Percentiles rank a stretch among this genome's conserved stretches.
Conservation (phyloP, 169 alveolate genomes). For the Babesia divergens region DNA sequence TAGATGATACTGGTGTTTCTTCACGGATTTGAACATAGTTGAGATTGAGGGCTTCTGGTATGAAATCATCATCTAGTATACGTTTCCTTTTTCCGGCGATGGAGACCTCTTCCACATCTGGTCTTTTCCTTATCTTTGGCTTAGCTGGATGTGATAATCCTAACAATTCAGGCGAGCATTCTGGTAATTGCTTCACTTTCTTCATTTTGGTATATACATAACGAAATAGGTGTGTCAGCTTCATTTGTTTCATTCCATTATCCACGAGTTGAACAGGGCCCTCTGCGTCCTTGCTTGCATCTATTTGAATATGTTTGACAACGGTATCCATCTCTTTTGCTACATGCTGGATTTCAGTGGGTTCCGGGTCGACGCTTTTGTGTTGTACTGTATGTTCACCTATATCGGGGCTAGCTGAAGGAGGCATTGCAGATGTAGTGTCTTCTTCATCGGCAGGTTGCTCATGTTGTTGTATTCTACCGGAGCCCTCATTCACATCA, state of each 20-base stretch:
- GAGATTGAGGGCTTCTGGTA: constrained; percentile 5
- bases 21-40: constrained; percentile 26
- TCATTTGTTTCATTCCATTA: constrained; percentile 27
- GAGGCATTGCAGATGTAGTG: too few species aligned
- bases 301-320: constrained; percentile 5
- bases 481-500: too few species aligned
- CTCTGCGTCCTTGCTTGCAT: neutral
- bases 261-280: neutral
- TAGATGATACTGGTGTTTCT: neutral
- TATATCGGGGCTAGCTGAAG: too few species aligned
- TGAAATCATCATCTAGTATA: constrained; percentile 5
- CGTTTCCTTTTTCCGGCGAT: constrained; percentile 35
- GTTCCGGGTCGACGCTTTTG: too few species aligned
- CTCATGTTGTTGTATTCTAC: too few species aligned
- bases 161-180: constrained; percentile 27
- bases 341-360: too few species aligned
- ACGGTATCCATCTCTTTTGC: too few species aligned
- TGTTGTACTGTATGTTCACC: too few species aligned
- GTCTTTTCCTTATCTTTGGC: neutral
- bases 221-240: constrained; percentile 48
- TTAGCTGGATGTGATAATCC: constrained; percentile 14
- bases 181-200: constrained; percentile 42
- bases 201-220: constrained; percentile 54
- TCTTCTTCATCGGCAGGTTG: too few species aligned
- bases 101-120: neutral